These are phyloP conservation scores for Trichomonascaceae sp. DNA, from an alignment of 1,139 yeast species.

Conservation along the genomic window DNA sequence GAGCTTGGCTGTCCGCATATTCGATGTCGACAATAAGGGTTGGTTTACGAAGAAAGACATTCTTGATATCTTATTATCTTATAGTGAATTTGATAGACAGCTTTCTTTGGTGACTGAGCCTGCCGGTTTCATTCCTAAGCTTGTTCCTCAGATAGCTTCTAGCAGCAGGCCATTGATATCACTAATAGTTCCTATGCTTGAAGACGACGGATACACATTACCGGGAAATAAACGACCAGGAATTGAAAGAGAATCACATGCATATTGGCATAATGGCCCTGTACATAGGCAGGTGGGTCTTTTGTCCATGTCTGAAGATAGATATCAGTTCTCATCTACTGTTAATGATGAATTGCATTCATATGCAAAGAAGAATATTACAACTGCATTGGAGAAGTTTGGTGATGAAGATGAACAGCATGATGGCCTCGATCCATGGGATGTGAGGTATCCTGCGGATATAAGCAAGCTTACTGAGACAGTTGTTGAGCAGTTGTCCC, in stretches of 20 bases:
- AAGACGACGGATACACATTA: background rate
- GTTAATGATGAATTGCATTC: background rate
- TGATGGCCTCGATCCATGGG: background rate
- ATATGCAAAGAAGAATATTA: background rate
- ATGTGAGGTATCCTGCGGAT: background rate
- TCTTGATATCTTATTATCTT: background rate
- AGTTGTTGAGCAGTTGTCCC: background rate
- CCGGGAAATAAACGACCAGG: background rate
- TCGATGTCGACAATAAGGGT: background rate
- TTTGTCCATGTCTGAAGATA: background rate
- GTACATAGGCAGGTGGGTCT: background rate
- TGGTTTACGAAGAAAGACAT: background rate
- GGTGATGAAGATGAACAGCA: background rate
- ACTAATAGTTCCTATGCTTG: background rate
- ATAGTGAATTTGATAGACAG: background rate
- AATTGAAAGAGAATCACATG: background rate
- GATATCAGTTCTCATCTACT: background rate
- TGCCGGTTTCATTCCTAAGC: background rate
- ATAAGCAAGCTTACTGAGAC: background rate
- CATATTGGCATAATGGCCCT: background rate
- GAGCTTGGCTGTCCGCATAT: background rate
- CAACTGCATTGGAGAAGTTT: background rate
- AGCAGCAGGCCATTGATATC: background rate
- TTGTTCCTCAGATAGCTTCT: background rate
- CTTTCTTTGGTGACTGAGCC: background rate